phyloP scores from a whole-genome alignment of 805 yeast species.

The Lipomyces oligophaga region DNA sequence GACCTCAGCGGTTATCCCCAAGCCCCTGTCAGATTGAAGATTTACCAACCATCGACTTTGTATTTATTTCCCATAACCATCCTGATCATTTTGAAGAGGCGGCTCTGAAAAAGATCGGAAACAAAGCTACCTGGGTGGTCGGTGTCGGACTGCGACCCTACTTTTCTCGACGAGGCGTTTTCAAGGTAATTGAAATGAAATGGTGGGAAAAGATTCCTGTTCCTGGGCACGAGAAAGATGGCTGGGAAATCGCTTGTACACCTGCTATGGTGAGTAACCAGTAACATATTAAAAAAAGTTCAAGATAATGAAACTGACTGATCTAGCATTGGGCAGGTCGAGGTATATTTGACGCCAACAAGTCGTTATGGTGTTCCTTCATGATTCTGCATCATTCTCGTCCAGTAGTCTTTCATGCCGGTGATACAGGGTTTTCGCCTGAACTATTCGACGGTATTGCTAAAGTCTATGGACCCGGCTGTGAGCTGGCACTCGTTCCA shows the following conservation, averaged over 20 bases:
- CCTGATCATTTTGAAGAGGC: constrained; percentile 86
- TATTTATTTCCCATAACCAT: constrained; percentile 87
- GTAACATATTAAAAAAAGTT: background rate
- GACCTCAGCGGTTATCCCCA: constrained; percentile 82
- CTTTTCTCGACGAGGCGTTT: constrained; percentile 56
- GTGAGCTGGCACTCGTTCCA: constrained; percentile 70
- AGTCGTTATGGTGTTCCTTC: constrained; percentile 86
- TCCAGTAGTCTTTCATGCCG: constrained; percentile 83
- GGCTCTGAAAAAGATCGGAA: constrained; percentile 52
- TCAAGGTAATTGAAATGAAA: constrained; percentile 67
- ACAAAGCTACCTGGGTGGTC: constrained; percentile 73
- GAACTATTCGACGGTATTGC: constrained; percentile 70
- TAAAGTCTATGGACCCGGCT: constrained; percentile 55
- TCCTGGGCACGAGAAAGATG: constrained; percentile 41
- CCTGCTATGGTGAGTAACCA: constrained; percentile 54
- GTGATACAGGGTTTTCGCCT: constrained; percentile 86
- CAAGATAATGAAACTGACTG: background rate
- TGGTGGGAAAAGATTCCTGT: constrained; percentile 82
- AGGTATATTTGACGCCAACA: constrained; percentile 71
- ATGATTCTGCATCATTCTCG: constrained; percentile 60
- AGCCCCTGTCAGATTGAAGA: constrained; percentile 64
- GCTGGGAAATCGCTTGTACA: constrained; percentile 76
- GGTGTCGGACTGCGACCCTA: constrained; percentile 71
- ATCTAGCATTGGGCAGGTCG: constrained; percentile 94
- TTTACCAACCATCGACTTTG: constrained; percentile 64